Evolutionary conservation across 148 eudicot species (phyloP), one percentile per base, ranked within the genome.

Genomic region (Pharnaceum exiguum): DNA sequence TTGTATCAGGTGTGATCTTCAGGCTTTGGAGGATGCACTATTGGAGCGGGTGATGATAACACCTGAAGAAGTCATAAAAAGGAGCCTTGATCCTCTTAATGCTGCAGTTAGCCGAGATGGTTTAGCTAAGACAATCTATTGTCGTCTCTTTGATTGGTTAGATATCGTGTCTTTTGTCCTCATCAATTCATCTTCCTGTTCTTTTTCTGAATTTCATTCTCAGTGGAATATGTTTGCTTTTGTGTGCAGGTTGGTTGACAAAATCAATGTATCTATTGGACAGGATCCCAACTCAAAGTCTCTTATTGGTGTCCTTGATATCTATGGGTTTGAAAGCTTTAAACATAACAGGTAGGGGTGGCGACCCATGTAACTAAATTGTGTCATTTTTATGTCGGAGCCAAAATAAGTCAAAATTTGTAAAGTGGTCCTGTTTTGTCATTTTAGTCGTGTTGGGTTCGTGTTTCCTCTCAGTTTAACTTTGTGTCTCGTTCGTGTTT

Each of bases 251-350:
- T 71, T 94, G 82, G 99, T 94, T 32, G 87, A 89, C 55, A 94
- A 86, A 77, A 89, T 94, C 24, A 94, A 94, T 66, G 60, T 70
- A 19, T 94, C 99, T 59, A 94, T 94, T 66, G 99, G 99, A 50
- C 99, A 94, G 77, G 99, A 94, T 77, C 71, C 83, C 10, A 78
- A 72, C 51, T 94, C 99, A 38, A 86, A 73, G 68, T 75, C 78
- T 66, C 73, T 89, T 54, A 94, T 89, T 70, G 99, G 99, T 5
- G 96, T 94, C 62, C 95, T 94, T 46, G 99, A 94, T 71, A 89
- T 94, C 33, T 89, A 94, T 63, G 99, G 99, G 61, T 94, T 94
- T 73, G 99, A 94, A 72, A 94, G 99, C 81, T 94, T 94, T 61
- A 89, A 89, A 79, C 78, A 82, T 67, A 94, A 94, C 80, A 94